Base-by-base conservation (phyloP, 257 asterid species). In the Solanum piurae region DNA sequence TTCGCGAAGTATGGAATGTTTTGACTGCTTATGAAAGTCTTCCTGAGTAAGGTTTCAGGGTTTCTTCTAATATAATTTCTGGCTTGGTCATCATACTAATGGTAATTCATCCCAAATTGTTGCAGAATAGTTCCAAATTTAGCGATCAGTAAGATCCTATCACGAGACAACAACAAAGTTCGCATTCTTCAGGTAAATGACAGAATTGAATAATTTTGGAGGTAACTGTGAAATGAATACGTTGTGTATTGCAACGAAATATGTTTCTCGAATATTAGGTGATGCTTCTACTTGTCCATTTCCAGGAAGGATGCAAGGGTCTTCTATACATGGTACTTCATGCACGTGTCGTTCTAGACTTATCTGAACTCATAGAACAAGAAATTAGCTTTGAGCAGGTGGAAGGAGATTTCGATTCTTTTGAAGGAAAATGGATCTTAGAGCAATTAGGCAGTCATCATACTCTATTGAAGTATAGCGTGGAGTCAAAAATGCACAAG, bases 291-390 rank as follows among this genome's bases (percentile, higher is more conserved):
- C 89, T 87, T 79, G 88, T 58, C 62, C 27, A 88, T 46, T 89
- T 90, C 79, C 93, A 96, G 98, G 99, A 96, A 92, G 99, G 99
- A 77, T 96, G 99, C 98, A 96, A 96, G 91, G 99, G 98, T 60
- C 93, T 95, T 62, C 90, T 95, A 64, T 96, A 96, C 86, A 96
- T 96, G 99, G 98, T 95, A 85, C 98, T 96, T 86, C 99, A 96
- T 90, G 99, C 99, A 16, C 98, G 95, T 60, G 99, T 95, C 73
- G 90, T 95, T 86, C 98, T 96, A 71, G 99, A 96, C 85, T 89
- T 96, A 88, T 91, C 93, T 60, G 99, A 96, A 94, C 88, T 89
- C 49, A 94, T 92, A 72, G 98, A 93, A 84, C 96, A 93, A 91
- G 99, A 96, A 91, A 94, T 96, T 88, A 90, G 94, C 86, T 96